Base-by-base conservation (phyloP, 1,284 basidiomycete genomes). In the Pterulicium gracile region DNA sequence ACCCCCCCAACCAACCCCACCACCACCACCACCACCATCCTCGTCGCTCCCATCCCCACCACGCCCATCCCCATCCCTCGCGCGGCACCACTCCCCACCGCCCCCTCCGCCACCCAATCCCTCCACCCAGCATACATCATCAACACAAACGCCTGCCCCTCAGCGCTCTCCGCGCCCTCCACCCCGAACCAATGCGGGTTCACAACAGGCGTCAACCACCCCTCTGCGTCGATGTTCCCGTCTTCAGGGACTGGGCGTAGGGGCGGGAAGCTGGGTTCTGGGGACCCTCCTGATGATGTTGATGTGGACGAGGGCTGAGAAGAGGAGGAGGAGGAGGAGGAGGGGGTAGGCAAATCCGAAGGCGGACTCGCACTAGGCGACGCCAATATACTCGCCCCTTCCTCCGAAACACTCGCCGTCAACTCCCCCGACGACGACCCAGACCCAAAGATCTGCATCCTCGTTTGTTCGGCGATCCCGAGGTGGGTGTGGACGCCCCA, bases 121-220 rank as follows among this genome's bases (percentile, higher is more conserved):
- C 69, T 66, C 66, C 79, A 83, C 13, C 82, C 81, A 0, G 82
- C 75, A 55, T 88, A 73, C 57, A 88, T 69, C 53, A 80, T 65
- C 1, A 90, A 57, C 1, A 84, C 69, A 54, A 90, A 90, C n/a
- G 79, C 81, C 61, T 89, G 73, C 0, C 64, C 69, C 52, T 81
- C 78, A 0, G 77, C 63, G 47, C 77, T 81, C 12, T 73, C 27
- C 3, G 60, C 52, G 0, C 79, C 80, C 52, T 75, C 55, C 2
- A 57, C 34, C 0, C 64, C 59, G 53, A 74, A 86, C 1, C 67
- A 59, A 32, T 79, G 57, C 0, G 88, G 88, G 55, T 89, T 68
- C 3, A 85, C 84, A 2, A 89, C 85, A 4, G 84, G 80, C 2
- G 63, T 69, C 13, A 90, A 63, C 73, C 79, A 85, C 0, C 74